Base-by-base conservation (phyloP, 768 basidiomycete genomes). In the Termitomyces sp. region DNA sequence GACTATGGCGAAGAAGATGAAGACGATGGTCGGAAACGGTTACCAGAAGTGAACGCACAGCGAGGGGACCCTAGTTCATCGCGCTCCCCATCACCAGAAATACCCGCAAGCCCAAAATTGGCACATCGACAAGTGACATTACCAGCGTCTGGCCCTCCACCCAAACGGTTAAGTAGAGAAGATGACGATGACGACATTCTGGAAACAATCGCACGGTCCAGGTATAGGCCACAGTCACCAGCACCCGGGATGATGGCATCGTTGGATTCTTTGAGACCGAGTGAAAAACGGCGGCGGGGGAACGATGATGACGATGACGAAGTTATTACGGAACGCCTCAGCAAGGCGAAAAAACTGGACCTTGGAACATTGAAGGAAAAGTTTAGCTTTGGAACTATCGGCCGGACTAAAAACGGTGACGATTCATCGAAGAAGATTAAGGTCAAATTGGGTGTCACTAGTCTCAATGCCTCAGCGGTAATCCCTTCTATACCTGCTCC, bases 1-100 rank as follows among this genome's bases (percentile, higher is more conserved):
- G 91, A 91, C 66, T 92, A 93, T 67, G 83, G 76, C 22, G 90
- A 89, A 28, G 89, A 92, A 20, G 86, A 88, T 44, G 82, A 83
- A 26, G 67, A 63, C 6, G 62, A 57, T 38, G 28, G 49, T 8
- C 52, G 52, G 26, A 52, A 20, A 52, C 47, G 55, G 18, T 33
- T 48, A 18, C 11, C 54, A 24, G 30, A 54, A 49, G 32, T 59
- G 13, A 28, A 61, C n/a, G 41, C 57, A 46, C 63, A 54, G 38
- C 63, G 57, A 54, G 47, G 49, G 7, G 48, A 61, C 33, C 58
- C 53, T 36, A 65, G 64, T 53, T 60, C 67, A 52, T 69, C 72
- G 33, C 60, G 69, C 44, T 70, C 73, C 7, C 66, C 73, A 41
- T 71, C 72, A 41, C 52, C 71, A 24, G 70, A 73, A 54, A 57